Base-by-base conservation (phyloP, 2,329 filamentous ascomycete species). In the Claviceps africana region DNA sequence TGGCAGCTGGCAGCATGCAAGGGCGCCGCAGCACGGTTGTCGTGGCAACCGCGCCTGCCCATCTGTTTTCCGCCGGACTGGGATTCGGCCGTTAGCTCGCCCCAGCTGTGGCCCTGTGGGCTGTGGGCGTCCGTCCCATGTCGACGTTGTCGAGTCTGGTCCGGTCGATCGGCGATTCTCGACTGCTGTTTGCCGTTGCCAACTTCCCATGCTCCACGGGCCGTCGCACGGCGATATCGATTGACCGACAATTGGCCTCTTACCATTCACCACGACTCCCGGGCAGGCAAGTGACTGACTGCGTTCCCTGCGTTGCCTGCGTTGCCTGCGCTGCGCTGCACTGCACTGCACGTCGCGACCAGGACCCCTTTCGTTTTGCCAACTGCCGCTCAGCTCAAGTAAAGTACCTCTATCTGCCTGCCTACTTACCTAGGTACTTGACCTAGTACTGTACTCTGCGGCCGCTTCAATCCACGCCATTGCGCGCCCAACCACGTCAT, bases 11-110 rank as follows among this genome's bases (percentile, higher is more conserved):
- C 42, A 44, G 22, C 21, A 47, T 42, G 21, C 46, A 43, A 28
- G 53, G 50, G 47, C 25, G 33, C 35, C 25, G 31, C 42, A 28
- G 42, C 30, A 10, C 22, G 3, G 53, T 58, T 54, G 52, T 45
- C 52, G 50, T 56, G 54, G 54, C 55, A 58, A 60, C 58, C 9
- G 3, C 30, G 17, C 40, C 50, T 49, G 52, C 52, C 56, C 56
- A n/a, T 57, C 55, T 58, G 58, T 59, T 59, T 40, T 52, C 33
- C 15, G 49, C 15, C 42, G 25, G 39, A 15, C 37, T 15, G 19
- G 52, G 52, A 25, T 47, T 33, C 30, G 13, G 44, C 22, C 17
- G 46, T 56, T 50, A 48, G 45, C n/a, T 28, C 25, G 11, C 13
- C 25, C 48, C 37, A 21, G 17, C 40, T 19, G n/a, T 42, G 19